These are phyloP conservation scores for Sonneratia alba DNA, from an alignment of 345 rosid genomes.

Conservation along the genomic window DNA sequence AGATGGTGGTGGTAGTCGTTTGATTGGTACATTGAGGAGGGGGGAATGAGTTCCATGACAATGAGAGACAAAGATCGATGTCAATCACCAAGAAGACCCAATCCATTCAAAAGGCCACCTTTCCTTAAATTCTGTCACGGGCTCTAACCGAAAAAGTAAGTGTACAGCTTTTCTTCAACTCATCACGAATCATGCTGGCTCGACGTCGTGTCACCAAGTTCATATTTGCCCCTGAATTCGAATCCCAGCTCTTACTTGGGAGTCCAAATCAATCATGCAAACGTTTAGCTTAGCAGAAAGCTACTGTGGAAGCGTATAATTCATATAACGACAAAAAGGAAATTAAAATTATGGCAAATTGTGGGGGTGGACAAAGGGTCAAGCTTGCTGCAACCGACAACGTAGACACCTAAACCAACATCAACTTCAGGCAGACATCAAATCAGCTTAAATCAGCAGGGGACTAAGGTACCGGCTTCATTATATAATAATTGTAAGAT, in stretches of 20 bases:
- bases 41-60: slow-evolving; percentile 20
- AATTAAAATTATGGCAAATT: background rate
- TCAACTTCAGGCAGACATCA: background rate
- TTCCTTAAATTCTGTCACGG: background rate
- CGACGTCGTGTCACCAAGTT: too few species aligned
- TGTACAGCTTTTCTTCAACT: too few species aligned
- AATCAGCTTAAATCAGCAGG: background rate
- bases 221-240: too few species aligned
- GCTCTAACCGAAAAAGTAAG: background rate
- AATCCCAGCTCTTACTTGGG: too few species aligned
- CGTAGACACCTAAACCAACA: slow-evolving; percentile 3
- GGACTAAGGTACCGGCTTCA: too few species aligned
- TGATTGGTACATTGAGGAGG: slow-evolving; percentile 5
- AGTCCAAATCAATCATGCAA: too few species aligned
- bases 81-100: background rate
- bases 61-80: slow-evolving; percentile 9
- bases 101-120: background rate
- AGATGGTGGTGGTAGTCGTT: slow-evolving; percentile 16
- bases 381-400: background rate
- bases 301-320: background rate
- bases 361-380: background rate
- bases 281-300: background rate
- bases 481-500: too few species aligned
- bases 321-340: background rate
- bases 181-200: too few species aligned